Evolutionary conservation across 768 basidiomycete species (phyloP), one percentile per base, ranked within the genome.

Genomic region (Auricularia sp.): DNA sequence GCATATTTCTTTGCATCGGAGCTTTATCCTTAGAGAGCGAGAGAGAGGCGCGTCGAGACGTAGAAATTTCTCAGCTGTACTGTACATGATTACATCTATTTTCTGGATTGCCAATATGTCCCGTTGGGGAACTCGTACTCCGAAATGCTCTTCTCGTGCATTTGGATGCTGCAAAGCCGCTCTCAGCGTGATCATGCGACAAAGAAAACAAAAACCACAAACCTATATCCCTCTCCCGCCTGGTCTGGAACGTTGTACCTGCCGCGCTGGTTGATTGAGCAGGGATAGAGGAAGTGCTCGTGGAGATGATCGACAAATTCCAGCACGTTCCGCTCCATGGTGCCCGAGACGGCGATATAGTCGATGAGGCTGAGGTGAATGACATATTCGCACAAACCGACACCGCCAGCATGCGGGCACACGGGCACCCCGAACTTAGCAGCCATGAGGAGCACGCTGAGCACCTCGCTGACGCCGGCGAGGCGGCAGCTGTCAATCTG

Each of bases 401-500:
- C 92, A 67, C 95, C 95, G 45, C 95, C 95, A 0, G 95, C 94
- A 73, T 98, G 95, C 10, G 95, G 95, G 71, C 92, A 94, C 14
- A 94, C 91, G 3, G 89, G 86, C 37, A 93, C 81, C 58, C 89
- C 90, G 71, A 90, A 93, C 87, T 94, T 94, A 68, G 91, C 88
- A 8, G 92, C 86, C 92, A 96, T 94, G 64, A 96, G 78, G 62
- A 97, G 76, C 21, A 96, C 91, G 56, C 85, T 86, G 47, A 97
- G 78, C n/a, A 96, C 89, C 78, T 96, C 94, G 71, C 88, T 94
- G 36, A 98, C 93, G 62, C 95, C 95, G 3, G 91, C 94, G 29
- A 97, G 79, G 61, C 95, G 85, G 76, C 95, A 97, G 24, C 92
- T 91, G 76, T 98, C 95, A 70, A 98, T 94, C 73, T 98, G 95